Conservation (phyloP, 2,329 filamentous ascomycete genomes). For the Ophiostoma sp. region DNA sequence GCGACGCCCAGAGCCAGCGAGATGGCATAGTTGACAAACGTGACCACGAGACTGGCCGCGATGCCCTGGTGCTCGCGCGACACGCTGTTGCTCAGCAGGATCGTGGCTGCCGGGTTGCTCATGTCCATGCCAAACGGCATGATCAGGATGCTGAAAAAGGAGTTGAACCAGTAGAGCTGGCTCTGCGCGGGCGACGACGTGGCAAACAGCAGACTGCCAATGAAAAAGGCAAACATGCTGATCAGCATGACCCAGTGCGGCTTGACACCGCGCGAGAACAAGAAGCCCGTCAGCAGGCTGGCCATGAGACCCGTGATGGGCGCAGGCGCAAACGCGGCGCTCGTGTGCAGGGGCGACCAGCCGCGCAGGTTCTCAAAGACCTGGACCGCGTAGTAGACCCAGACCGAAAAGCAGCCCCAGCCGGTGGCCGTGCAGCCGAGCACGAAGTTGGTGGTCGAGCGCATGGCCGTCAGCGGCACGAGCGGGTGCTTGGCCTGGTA, state of each 20-base stretch:
- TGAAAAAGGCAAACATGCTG: slow-evolving; percentile 42
- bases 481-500: slow-evolving; percentile 41
- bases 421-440: slow-evolving; percentile 43
- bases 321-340: slow-evolving; percentile 43
- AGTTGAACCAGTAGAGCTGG: slow-evolving; percentile 60
- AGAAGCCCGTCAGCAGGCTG: slow-evolving; percentile 41
- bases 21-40: slow-evolving; percentile 64
- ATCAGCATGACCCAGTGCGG: slow-evolving; percentile 42
- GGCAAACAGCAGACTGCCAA: slow-evolving; percentile 41
- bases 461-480: slow-evolving; percentile 47
- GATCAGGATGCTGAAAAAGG: slow-evolving; percentile 54
- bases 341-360: slow-evolving; percentile 41
- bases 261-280: slow-evolving; percentile 37
- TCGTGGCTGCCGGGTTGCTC: slow-evolving; percentile 57
- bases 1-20: slow-evolving; percentile 61
- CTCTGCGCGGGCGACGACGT: slow-evolving; percentile 41
- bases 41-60: slow-evolving; percentile 53
- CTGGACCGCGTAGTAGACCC: slow-evolving; percentile 39
- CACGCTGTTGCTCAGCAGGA: slow-evolving; percentile 54
- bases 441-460: slow-evolving; percentile 44
- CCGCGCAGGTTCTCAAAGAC: slow-evolving; percentile 36
- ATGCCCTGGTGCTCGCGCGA: slow-evolving; percentile 44
- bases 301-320: slow-evolving; percentile 43
- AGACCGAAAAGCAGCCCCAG: slow-evolving; percentile 42
- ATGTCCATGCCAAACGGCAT: slow-evolving; percentile 63